A percentile compares a stretch with the other conserved stretches of the same genome.
Conservation (phyloP, 176 grass and related monocot genomes). For the Hordeum marinum region DNA sequence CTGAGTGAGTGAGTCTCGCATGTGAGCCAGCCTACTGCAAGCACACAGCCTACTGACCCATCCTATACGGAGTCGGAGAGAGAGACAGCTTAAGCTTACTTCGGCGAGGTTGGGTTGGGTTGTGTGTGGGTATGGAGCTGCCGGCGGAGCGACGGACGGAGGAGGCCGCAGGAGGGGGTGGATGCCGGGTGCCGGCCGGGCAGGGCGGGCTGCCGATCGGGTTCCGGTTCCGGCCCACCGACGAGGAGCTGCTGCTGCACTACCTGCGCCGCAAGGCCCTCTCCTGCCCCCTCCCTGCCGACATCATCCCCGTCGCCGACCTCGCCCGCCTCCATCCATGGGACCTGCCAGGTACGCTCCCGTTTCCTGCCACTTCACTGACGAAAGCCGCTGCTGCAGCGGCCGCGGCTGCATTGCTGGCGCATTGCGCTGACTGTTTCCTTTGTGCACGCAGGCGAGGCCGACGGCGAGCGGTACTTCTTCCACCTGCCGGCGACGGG, state of each 20-base stretch:
- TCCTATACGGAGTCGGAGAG: neutral
- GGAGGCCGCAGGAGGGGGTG: neutral
- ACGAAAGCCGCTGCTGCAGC: too few relatives aligned
- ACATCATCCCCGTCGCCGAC: constrained; percentile 78
- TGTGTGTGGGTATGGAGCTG: neutral
- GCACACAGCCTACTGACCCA: neutral
- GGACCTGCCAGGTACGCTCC: constrained; percentile 63
- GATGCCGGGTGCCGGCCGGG: neutral
- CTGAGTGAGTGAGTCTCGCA: neutral
- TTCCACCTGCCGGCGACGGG: constrained; percentile 50
- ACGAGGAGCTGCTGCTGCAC: constrained; percentile 85
- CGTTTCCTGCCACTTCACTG: neutral
- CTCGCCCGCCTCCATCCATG: constrained; percentile 55
- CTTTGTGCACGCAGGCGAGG: constrained; percentile 9
- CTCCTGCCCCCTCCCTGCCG: constrained; percentile 65
- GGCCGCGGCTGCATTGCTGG: too few relatives aligned
- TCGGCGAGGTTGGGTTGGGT: neutral
- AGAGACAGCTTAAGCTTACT: neutral
- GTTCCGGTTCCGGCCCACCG: constrained; percentile 88
- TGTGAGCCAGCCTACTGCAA: neutral
- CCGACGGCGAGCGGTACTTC: constrained; percentile 60
- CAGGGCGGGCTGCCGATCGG: constrained; percentile 57
- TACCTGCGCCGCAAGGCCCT: constrained; percentile 84
- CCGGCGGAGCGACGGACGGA: neutral
- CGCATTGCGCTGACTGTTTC: neutral